Evolutionary conservation across 2,329 filamentous ascomycete genomes (phyloP).

Genomic region (Cladosporium phlei): DNA sequence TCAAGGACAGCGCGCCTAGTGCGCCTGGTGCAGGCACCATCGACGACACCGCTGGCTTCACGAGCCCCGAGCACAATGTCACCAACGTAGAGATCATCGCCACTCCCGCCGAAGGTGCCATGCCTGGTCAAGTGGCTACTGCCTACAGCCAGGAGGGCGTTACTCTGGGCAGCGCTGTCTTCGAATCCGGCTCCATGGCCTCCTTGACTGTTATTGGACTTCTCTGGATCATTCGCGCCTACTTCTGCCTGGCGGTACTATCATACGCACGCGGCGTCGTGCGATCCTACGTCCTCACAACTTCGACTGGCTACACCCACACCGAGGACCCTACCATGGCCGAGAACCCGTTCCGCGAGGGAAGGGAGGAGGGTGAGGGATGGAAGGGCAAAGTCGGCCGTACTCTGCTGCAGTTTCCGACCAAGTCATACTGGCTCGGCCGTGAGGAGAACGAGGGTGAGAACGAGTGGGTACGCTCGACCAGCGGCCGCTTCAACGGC

Average conservation of each 20-base stretch:
- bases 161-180: slow-evolving; percentile 58
- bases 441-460: slow-evolving; percentile 55
- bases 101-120: slow-evolving; percentile 41
- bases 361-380: slow-evolving; percentile 69
- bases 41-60: slow-evolving; percentile 61
- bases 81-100: slow-evolving; percentile 53
- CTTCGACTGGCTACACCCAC: slow-evolving; percentile 35
- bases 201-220: slow-evolving; percentile 71
- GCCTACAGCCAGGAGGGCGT: slow-evolving; percentile 35
- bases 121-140: slow-evolving; percentile 50
- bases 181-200: slow-evolving; percentile 63
- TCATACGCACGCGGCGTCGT: slow-evolving; percentile 75
- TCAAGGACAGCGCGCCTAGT: slow-evolving; percentile 13
- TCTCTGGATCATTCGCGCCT: slow-evolving; percentile 71
- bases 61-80: slow-evolving; percentile 57
- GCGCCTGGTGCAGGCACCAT: slow-evolving; percentile 52
- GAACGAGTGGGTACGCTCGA: slow-evolving; percentile 63
- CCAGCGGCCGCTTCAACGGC: slow-evolving; percentile 56
- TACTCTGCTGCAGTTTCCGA: slow-evolving; percentile 64
- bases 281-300: slow-evolving; percentile 58
- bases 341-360: slow-evolving; percentile 65
- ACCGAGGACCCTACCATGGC: slow-evolving; percentile 43
- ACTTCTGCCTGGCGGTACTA: slow-evolving; percentile 80
- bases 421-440: slow-evolving; percentile 76
- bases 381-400: slow-evolving; percentile 77